Percentiles rank a stretch among this genome's conserved stretches.
Evolutionary conservation across 257 asterid species (phyloP).

Genomic region (Marsdenia floribunda): DNA sequence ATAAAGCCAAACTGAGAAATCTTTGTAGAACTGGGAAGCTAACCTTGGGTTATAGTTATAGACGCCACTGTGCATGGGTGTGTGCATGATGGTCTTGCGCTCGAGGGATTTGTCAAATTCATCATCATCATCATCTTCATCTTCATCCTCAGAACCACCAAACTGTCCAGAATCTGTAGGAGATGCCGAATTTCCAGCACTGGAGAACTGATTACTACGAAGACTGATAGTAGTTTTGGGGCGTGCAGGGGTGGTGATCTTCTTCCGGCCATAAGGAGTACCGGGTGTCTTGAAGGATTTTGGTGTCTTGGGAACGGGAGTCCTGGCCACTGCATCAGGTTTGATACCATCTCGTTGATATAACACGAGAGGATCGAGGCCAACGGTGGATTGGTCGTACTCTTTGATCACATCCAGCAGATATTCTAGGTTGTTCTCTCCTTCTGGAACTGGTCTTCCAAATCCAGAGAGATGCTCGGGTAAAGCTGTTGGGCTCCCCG

Average conservation of each 20-base stretch:
- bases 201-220: slow-evolving; percentile 46
- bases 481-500: slow-evolving; percentile 57
- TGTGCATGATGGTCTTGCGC: slow-evolving; percentile 33
- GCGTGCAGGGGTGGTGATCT: slow-evolving; percentile 24
- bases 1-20: slow-evolving; percentile 73
- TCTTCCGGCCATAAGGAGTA: slow-evolving; percentile 32
- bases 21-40: slow-evolving; percentile 88
- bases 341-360: slow-evolving; percentile 66
- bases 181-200: slow-evolving; percentile 32
- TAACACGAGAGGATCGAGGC: slow-evolving; percentile 66
- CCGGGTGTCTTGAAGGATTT: slow-evolving; percentile 29
- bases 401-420: slow-evolving; percentile 84
- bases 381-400: slow-evolving; percentile 67
- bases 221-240: slow-evolving; percentile 53
- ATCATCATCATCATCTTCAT: slow-evolving; percentile 43
- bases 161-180: slow-evolving; percentile 32
- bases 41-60: slow-evolving; percentile 46
- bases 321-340: slow-evolving; percentile 50
- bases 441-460: slow-evolving; percentile 74
- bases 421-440: slow-evolving; percentile 67
- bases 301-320: slow-evolving; percentile 49
- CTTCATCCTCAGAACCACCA: slow-evolving; percentile 27
- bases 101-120: slow-evolving; percentile 65
- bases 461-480: slow-evolving; percentile 55
- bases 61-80: slow-evolving; percentile 52